A percentile compares a stretch with the other conserved stretches of the same genome.
Conservation (phyloP, 129 eudicot genomes). For the Artemisia annua region DNA sequence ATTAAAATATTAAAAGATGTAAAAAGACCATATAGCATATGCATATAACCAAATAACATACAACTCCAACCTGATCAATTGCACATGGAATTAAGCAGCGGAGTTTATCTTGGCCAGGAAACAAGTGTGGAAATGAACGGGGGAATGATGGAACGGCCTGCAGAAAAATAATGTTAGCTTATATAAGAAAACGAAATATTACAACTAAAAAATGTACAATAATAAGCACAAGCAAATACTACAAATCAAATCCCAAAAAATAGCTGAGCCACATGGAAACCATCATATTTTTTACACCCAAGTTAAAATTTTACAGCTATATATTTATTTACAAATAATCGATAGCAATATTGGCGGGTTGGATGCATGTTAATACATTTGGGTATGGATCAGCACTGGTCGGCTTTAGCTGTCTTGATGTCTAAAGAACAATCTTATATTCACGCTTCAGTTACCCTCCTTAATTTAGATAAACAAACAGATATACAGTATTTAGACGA, state of each 20-base stretch:
- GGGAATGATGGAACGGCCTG: slow-evolving; percentile 99
- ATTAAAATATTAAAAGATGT: not conserved
- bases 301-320: not conserved
- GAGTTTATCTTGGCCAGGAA: slow-evolving; percentile 71
- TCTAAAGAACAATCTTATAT: too few species aligned
- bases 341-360: too few species aligned
- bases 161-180: slow-evolving; percentile 13
- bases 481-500: too few species aligned
- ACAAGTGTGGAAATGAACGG: slow-evolving; percentile 92
- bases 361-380: too few species aligned
- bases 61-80: slow-evolving; percentile 79
- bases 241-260: not conserved
- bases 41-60: not conserved
- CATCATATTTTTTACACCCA: not conserved
- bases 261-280: not conserved
- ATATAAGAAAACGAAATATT: not conserved
- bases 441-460: too few species aligned
- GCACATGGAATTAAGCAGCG: slow-evolving; percentile 98
- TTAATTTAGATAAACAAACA: too few species aligned
- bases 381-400: too few species aligned
- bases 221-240: slow-evolving; percentile 2
- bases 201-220: too few species aligned
- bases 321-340: too few species aligned
- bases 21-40: not conserved
- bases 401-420: too few species aligned